phyloP scores from a whole-genome alignment of 176 grass and related monocot genomes.

The Oryza officinalis region DNA sequence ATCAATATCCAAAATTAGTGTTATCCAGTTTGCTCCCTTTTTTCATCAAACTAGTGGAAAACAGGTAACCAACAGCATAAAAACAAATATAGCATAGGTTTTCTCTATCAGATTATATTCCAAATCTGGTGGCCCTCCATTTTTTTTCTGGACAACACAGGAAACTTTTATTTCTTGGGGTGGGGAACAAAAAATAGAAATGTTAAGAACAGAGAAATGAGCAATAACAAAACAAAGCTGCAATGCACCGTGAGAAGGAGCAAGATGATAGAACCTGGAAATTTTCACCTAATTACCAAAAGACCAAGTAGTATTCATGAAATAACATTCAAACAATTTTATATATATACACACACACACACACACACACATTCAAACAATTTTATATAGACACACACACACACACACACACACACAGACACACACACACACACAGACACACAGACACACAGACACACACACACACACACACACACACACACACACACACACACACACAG shows the following conservation, averaged over 20 bases:
- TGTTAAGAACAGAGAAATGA: background rate
- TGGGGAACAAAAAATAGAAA: background rate
- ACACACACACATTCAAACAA: too few relatives aligned
- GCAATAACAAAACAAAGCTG: background rate
- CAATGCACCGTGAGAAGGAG: background rate
- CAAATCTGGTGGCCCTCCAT: background rate
- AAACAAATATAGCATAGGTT: background rate
- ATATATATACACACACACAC: too few relatives aligned
- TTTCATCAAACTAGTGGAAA: background rate
- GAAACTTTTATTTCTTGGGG: background rate
- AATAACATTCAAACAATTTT: background rate
- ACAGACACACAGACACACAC: too few relatives aligned
- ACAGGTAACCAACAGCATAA: background rate
- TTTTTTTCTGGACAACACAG: background rate
- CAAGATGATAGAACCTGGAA: background rate
- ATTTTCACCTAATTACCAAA: background rate
- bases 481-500: too few relatives aligned
- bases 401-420: too few relatives aligned
- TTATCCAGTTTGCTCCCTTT: background rate
- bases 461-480: too few relatives aligned
- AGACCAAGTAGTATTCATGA: background rate
- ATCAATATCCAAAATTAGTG: slow-evolving; percentile 21
- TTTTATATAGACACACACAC: too few relatives aligned
- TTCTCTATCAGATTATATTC: slow-evolving; percentile 6
- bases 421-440: too few relatives aligned